Evolutionary conservation across 2,329 filamentous ascomycete species (phyloP).

Genomic region (Neonectria faginata): DNA sequence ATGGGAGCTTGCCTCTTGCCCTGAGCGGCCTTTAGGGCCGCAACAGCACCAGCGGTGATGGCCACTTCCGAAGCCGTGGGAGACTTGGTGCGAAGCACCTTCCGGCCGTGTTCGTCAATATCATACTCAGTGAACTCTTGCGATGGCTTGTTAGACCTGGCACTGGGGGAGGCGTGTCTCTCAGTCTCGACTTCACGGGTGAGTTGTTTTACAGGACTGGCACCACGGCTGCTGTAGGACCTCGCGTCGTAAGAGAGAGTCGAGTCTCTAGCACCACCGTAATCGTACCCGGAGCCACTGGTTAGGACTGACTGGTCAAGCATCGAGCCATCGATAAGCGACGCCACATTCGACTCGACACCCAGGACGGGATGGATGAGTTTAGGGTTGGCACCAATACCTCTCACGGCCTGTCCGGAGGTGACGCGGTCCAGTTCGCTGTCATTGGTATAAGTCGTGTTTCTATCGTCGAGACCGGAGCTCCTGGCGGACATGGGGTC

Average conservation of each 20-base stretch:
- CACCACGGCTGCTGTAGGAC: constrained; percentile 49
- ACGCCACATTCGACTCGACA: constrained; percentile 91
- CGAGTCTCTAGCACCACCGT: constrained; percentile 55
- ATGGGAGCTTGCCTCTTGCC: constrained; percentile 56
- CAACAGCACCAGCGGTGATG: constrained; percentile 68
- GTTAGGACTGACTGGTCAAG: constrained; percentile 77
- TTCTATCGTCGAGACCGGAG: constrained; percentile 67
- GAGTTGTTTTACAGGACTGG: constrained; percentile 58
- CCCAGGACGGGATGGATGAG: constrained; percentile 78
- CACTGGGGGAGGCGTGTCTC: constrained; percentile 54
- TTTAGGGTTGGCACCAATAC: constrained; percentile 78
- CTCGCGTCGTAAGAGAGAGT: constrained; percentile 50
- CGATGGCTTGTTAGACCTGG: constrained; percentile 54
- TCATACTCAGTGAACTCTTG: constrained; percentile 68
- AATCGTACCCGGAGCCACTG: constrained; percentile 64
- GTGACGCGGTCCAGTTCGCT: constrained; percentile 70
- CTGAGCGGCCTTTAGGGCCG: constrained; percentile 63
- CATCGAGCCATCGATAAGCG: constrained; percentile 81
- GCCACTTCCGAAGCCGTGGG: constrained; percentile 68
- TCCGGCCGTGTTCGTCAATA: constrained; percentile 68
- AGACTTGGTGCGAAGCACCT: constrained; percentile 61
- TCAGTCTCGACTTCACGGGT: constrained; percentile 55
- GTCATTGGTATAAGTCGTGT: constrained; percentile 63
- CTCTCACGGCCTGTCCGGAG: constrained; percentile 77
- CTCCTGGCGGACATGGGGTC: constrained; percentile 65